Base-by-base conservation (phyloP, 2,329 filamentous ascomycete species). In the Fusarium veterinarium region DNA sequence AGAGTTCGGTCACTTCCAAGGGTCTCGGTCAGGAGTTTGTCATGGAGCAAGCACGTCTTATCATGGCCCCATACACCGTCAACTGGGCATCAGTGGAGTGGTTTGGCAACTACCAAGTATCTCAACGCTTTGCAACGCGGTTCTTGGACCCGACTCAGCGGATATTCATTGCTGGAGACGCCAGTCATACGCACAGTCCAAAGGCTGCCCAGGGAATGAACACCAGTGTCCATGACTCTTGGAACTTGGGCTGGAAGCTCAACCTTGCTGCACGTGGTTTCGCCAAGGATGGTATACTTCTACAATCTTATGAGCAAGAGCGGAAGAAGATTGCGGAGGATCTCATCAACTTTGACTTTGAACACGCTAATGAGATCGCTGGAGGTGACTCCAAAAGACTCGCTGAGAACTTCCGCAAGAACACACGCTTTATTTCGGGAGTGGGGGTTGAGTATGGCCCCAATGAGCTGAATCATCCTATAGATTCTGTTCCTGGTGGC, bases 161-260 rank as follows among this genome's bases (percentile, higher is more conserved):
- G 91, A 67, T 67, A 25, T 93, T 93, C 78, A 83, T 93, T 30
- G 89, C 90, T 8, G 91, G 91, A 13, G 91, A 93, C 76, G 91
- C 91, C 33, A 91, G 90, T 66, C 91, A 93, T 71, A 93, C 91
- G 0, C 91, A 93, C 76, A 91, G 89, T 1, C 91, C 91, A 4
- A 93, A 93, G 79, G 91, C 91, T 1, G 91, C 91, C 0, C 91
- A 92, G 80, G 91, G 86, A 41, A 87, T 88, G 86, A 94, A 94
- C 78, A 86, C 86, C 7, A 86, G 85, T 10, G 88, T 89, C 81
- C 82, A 87, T 48, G 91, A 92, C 65, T 83, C 87, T 5, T 87
- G 92, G 75, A 94, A 92, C 72, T 78, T 90, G 3, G 83, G 82
- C n/a, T 88, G 86, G 84, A 86, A 85, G 76, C 80, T 86, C 62